These are phyloP conservation scores for Gillenia trifoliata DNA, from an alignment of 306 rosid species.

Conservation along the genomic window DNA sequence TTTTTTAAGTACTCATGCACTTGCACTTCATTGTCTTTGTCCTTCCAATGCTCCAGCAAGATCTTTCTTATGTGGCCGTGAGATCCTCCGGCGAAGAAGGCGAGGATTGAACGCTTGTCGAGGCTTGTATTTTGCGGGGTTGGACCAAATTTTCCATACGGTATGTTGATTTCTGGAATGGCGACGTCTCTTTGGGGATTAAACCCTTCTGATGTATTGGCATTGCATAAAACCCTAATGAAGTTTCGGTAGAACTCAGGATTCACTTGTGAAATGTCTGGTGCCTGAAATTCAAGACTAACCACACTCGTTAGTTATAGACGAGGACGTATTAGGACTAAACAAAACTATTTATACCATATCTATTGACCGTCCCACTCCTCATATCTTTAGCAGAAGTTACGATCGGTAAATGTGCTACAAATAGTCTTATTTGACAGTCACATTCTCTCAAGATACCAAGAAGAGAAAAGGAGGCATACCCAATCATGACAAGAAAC, in stretches of 20 bases:
- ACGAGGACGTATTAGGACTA: not conserved
- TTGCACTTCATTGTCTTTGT: slow-evolving; percentile 48
- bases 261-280: slow-evolving; percentile 41
- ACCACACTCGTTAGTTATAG: not conserved
- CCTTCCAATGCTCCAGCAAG: slow-evolving; percentile 50
- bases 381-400: not conserved
- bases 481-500: slow-evolving; percentile 89
- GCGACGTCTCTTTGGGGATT: slow-evolving; percentile 43
- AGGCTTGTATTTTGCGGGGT: slow-evolving; percentile 7
- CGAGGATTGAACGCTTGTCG: slow-evolving; percentile 38
- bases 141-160: slow-evolving; percentile 21
- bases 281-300: slow-evolving; percentile 41
- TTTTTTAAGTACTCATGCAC: slow-evolving; percentile 52
- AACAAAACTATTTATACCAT: not conserved
- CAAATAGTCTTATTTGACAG: not conserved
- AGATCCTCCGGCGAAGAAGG: slow-evolving; percentile 69
- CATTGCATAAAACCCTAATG: slow-evolving; percentile 65
- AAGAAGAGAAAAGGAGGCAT: not conserved
- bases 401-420: not conserved
- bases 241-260: slow-evolving; percentile 37
- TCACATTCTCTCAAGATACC: not conserved
- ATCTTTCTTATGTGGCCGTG: slow-evolving; percentile 51
- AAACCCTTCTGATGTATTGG: slow-evolving; percentile 67
- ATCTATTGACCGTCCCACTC: not conserved
- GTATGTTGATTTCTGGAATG: slow-evolving; percentile 57